A percentile compares a stretch with the other conserved stretches of the same genome.
Evolutionary conservation across 1,139 yeast species (phyloP).

Genomic region (Candida sp.): DNA sequence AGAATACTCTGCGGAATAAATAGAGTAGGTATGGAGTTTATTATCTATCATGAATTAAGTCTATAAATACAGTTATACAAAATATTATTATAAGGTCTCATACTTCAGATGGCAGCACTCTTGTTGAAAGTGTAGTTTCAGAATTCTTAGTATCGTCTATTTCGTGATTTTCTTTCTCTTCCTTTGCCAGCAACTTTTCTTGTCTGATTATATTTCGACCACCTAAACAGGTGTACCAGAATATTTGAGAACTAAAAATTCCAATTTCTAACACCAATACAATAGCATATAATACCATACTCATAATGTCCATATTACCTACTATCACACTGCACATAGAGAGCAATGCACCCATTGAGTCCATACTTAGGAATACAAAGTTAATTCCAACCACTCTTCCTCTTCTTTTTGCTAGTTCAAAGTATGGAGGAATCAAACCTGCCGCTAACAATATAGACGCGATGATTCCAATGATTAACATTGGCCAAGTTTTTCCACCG

Average conservation of each 20-base stretch:
- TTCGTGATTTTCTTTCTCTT: neutral
- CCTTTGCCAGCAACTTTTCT: slow-evolving; percentile 14
- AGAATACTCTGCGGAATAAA: too few relatives aligned
- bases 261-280: slow-evolving; percentile 77
- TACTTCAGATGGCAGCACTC: too few relatives aligned
- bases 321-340: slow-evolving; percentile 66
- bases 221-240: slow-evolving; percentile 66
- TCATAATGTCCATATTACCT: slow-evolving; percentile 68
- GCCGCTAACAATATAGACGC: slow-evolving; percentile 74
- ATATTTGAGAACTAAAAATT: slow-evolving; percentile 61
- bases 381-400: slow-evolving; percentile 90
- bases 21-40: too few relatives aligned
- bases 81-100: too few relatives aligned
- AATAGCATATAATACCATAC: slow-evolving; percentile 68
- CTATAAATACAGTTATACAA: too few relatives aligned
- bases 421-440: slow-evolving; percentile 87
- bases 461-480: slow-evolving; percentile 69
- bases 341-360: slow-evolving; percentile 76
- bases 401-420: slow-evolving; percentile 71
- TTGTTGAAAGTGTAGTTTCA: too few relatives aligned
- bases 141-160: too few relatives aligned
- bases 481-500: slow-evolving; percentile 70
- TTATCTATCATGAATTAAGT: too few relatives aligned
- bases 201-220: slow-evolving; percentile 22
- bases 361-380: slow-evolving; percentile 75